phyloP scores from a whole-genome alignment of 176 grass and related monocot species.

The Metroxylon sagu region DNA sequence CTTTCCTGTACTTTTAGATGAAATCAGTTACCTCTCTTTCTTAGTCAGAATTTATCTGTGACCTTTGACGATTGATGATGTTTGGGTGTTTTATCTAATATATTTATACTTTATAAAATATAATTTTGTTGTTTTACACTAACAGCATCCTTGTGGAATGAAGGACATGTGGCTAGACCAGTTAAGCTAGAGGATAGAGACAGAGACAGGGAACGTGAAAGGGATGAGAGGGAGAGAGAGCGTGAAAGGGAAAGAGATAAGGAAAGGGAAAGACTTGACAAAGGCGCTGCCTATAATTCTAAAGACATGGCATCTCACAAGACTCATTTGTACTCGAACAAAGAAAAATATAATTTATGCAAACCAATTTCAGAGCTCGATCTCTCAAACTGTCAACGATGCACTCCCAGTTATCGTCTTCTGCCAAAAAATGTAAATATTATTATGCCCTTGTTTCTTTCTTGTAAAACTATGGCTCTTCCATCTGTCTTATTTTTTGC shows the following conservation, averaged over 20 bases:
- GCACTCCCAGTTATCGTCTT: constrained; percentile 92
- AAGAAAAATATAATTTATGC: constrained; percentile 85
- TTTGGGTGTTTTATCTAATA: background rate
- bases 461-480: background rate
- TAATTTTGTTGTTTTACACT: constrained; percentile 3
- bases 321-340: constrained; percentile 41
- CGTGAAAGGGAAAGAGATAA: constrained; percentile 68
- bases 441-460: background rate
- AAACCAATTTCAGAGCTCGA: constrained; percentile 97
- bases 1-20: background rate
- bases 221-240: constrained; percentile 60
- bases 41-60: background rate
- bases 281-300: constrained; percentile 27
- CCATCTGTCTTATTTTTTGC: background rate
- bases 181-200: constrained; percentile 62
- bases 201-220: constrained; percentile 38
- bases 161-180: constrained; percentile 34
- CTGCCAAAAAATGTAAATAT: constrained; percentile 77
- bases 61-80: too few species aligned
- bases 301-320: constrained; percentile 61
- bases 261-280: constrained; percentile 46
- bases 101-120: background rate
- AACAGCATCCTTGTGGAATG: constrained; percentile 10
- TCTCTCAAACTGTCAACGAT: constrained; percentile 81
- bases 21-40: background rate